These are phyloP conservation scores for Aspergillus unguis DNA, from an alignment of 2,329 filamentous ascomycete species.

Conservation along the genomic window DNA sequence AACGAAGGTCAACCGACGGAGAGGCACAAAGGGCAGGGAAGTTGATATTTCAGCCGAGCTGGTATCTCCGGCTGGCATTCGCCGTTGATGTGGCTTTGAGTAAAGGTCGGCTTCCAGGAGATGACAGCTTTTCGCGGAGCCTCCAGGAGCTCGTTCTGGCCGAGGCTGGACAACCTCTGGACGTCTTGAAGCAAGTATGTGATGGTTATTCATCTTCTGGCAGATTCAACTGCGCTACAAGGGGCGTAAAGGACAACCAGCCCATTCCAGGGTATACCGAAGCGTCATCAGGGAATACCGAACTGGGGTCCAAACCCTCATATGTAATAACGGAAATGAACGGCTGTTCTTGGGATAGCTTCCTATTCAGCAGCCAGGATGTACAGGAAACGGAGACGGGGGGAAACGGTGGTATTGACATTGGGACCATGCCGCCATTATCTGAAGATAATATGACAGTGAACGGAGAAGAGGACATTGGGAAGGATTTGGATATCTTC, in stretches of 20 bases:
- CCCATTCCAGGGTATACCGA: background rate
- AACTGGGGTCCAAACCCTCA: background rate
- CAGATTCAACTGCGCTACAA: background rate
- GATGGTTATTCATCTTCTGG: background rate
- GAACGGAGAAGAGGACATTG: background rate
- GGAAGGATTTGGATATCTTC: background rate
- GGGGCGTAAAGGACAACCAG: background rate
- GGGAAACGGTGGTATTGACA: background rate
- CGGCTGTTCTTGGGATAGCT: background rate
- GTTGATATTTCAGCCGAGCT: background rate
- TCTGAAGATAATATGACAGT: background rate
- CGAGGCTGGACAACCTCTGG: background rate
- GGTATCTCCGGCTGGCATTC: background rate
- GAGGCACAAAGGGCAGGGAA: background rate
- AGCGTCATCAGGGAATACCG: background rate
- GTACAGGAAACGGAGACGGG: background rate
- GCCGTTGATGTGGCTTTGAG: background rate
- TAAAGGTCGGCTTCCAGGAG: background rate
- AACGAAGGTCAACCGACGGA: background rate
- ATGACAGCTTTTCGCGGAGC: background rate
- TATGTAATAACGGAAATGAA: background rate
- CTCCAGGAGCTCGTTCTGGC: background rate
- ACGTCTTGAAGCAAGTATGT: background rate
- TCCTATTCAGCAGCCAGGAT: background rate
- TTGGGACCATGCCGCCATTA: background rate